A percentile compares a stretch with the other conserved stretches of the same genome.
Conservation (phyloP, 2,329 filamentous ascomycete genomes). For the Metarhizium brunneum region DNA sequence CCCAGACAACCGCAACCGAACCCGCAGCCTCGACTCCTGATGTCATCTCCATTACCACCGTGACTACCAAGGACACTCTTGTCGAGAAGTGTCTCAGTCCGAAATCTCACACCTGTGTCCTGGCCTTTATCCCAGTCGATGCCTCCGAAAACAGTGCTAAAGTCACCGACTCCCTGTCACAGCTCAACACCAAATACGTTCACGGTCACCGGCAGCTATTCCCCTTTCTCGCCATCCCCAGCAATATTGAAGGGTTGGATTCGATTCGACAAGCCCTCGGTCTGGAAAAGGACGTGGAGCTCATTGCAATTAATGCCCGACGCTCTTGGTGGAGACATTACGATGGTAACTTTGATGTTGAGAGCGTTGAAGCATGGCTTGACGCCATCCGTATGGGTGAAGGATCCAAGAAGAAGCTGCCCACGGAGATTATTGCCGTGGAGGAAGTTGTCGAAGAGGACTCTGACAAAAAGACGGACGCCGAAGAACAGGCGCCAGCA, state of each 20-base stretch:
- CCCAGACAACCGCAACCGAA: slow-evolving; percentile 19
- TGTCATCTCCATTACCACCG: slow-evolving; percentile 54
- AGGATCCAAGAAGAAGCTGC: slow-evolving; percentile 67
- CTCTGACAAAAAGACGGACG: background rate
- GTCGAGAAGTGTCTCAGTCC: slow-evolving; percentile 61
- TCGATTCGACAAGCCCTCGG: slow-evolving; percentile 45
- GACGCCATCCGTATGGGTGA: slow-evolving; percentile 89
- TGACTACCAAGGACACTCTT: slow-evolving; percentile 56
- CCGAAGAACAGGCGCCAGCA: slow-evolving; percentile 13
- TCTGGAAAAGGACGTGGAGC: slow-evolving; percentile 52
- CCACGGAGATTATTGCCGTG: slow-evolving; percentile 44
- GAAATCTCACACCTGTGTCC: slow-evolving; percentile 74
- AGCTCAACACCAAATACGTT: slow-evolving; percentile 68
- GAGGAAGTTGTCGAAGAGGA: slow-evolving; percentile 24
- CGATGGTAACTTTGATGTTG: slow-evolving; percentile 47
- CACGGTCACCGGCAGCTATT: slow-evolving; percentile 61
- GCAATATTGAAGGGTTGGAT: slow-evolving; percentile 25
- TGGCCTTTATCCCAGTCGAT: slow-evolving; percentile 57
- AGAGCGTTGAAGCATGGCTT: slow-evolving; percentile 73
- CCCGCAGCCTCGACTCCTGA: slow-evolving; percentile 16
- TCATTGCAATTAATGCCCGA: slow-evolving; percentile 78
- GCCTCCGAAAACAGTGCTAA: slow-evolving; percentile 42
- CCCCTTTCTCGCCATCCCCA: slow-evolving; percentile 70
- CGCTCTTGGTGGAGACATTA: slow-evolving; percentile 80
- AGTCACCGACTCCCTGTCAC: slow-evolving; percentile 55